Conservation (phyloP, 306 rosid genomes). For the Trichosanthes cucumerina region DNA sequence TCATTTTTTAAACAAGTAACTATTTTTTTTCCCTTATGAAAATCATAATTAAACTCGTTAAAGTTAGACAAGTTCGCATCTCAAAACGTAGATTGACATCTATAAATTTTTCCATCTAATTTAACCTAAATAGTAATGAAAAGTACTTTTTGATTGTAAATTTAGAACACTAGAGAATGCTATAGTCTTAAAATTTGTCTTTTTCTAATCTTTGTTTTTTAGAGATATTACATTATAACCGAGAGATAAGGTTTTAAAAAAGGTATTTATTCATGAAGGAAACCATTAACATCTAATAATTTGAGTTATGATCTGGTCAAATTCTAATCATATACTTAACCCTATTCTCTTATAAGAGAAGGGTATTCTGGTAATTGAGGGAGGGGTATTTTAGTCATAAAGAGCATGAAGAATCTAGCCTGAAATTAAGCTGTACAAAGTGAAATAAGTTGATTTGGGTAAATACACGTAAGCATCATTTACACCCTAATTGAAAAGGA, state of each 20-base stretch:
- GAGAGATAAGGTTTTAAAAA: too few relatives aligned
- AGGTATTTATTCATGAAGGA: too few relatives aligned
- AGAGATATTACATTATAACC: neutral
- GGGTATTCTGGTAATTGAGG: neutral
- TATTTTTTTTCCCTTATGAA: too few relatives aligned
- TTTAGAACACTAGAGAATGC: neutral
- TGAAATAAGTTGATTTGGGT: neutral
- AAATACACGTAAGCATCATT: conserved; percentile 22
- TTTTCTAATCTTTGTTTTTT: neutral
- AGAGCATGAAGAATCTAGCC: neutral
- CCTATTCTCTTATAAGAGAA: neutral
- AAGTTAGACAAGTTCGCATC: too few relatives aligned
- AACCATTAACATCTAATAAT: too few relatives aligned
- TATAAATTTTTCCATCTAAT: neutral
- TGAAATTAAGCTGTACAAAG: neutral
- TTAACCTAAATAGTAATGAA: neutral
- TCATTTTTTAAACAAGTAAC: too few relatives aligned
- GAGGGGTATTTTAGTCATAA: conserved; percentile 6
- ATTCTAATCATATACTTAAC: neutral
- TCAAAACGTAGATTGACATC: too few relatives aligned
- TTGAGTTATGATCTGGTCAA: too few relatives aligned
- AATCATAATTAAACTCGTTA: too few relatives aligned
- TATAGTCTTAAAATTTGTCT: neutral
- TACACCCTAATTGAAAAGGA: conserved; percentile 2
- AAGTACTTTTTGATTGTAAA: neutral